These are phyloP conservation scores for Phytophthora foliorum DNA, from an alignment of 352 stramenopile species.

Conservation along the genomic window DNA sequence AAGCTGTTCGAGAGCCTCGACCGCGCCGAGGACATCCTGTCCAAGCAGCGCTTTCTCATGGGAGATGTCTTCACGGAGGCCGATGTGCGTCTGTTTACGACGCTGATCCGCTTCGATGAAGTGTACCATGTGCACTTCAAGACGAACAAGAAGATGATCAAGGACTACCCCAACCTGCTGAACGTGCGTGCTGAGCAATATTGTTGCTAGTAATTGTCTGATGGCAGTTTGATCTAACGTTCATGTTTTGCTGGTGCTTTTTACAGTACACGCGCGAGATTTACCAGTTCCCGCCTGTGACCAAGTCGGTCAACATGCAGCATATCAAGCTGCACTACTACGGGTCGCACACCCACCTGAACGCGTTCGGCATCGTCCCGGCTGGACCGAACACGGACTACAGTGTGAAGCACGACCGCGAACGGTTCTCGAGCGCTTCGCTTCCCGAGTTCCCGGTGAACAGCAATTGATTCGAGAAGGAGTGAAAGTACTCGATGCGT, in stretches of 20 bases:
- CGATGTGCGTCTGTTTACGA: constrained; percentile 85
- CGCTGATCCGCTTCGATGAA: constrained; percentile 86
- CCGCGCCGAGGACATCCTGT: constrained; percentile 75
- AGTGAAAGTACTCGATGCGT: not conserved
- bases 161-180: constrained; percentile 89
- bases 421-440: constrained; percentile 55
- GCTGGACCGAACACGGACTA: constrained; percentile 72
- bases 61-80: constrained; percentile 81
- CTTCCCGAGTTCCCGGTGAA: constrained; percentile 42
- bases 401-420: constrained; percentile 71
- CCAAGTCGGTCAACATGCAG: constrained; percentile 94
- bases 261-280: constrained; percentile 84
- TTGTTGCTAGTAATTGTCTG: not conserved
- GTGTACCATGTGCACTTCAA: constrained; percentile 91
- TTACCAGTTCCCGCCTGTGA: constrained; percentile 94
- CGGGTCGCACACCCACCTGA: constrained; percentile 94
- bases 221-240: constrained; percentile 12
- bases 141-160: constrained; percentile 90
- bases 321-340: constrained; percentile 99
- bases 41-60: constrained; percentile 68
- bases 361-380: constrained; percentile 95
- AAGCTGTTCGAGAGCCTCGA: constrained; percentile 81
- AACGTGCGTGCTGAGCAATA: constrained; percentile 75
- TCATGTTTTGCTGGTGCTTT: not conserved
- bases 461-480: constrained; percentile 15